Conservation (phyloP, 176 grass and related monocot species). For the Olyra latifolia region DNA sequence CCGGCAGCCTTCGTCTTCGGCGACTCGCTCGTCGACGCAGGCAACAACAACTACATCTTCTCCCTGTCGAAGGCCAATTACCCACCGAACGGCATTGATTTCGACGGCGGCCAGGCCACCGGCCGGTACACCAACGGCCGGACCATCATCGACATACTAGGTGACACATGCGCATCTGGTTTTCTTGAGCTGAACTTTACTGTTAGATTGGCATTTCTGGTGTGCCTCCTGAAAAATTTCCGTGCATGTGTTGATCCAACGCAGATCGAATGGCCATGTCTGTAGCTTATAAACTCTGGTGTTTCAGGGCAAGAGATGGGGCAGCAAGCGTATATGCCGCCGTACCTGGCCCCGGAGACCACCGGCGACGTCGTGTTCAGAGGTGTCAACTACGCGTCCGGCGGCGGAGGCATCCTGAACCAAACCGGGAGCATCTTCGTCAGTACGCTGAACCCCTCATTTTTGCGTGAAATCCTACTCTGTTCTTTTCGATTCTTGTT, state of each 20-base stretch:
- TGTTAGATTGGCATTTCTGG: neutral
- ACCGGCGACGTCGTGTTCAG: slow-evolving; percentile 45
- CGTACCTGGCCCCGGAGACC: slow-evolving; percentile 69
- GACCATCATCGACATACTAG: slow-evolving; percentile 75
- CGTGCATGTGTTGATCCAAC: too few relatives aligned
- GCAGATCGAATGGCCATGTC: neutral
- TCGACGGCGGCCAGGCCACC: slow-evolving; percentile 46
- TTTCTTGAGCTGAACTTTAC: slow-evolving; percentile 23
- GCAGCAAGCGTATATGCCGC: slow-evolving; percentile 45
- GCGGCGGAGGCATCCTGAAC: slow-evolving; percentile 84
- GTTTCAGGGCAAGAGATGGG: slow-evolving; percentile 67
- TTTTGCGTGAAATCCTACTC: slow-evolving; percentile 18
- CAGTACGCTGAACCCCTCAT: slow-evolving; percentile 28
- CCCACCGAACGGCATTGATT: slow-evolving; percentile 78
- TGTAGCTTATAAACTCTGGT: neutral
- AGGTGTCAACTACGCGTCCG: slow-evolving; percentile 92
- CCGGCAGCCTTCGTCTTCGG: slow-evolving; percentile 71
- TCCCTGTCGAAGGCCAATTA: slow-evolving; percentile 71
- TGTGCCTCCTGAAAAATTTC: neutral
- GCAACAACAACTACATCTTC: slow-evolving; percentile 83
- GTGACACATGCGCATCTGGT: slow-evolving; percentile 2
- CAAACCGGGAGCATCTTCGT: slow-evolving; percentile 75
- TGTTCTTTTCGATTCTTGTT: slow-evolving; percentile 8
- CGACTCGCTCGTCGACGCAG: slow-evolving; percentile 83
- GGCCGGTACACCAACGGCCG: slow-evolving; percentile 84